phyloP scores from a whole-genome alignment of 139 green algal species.

The Asterochloris erici region DNA sequence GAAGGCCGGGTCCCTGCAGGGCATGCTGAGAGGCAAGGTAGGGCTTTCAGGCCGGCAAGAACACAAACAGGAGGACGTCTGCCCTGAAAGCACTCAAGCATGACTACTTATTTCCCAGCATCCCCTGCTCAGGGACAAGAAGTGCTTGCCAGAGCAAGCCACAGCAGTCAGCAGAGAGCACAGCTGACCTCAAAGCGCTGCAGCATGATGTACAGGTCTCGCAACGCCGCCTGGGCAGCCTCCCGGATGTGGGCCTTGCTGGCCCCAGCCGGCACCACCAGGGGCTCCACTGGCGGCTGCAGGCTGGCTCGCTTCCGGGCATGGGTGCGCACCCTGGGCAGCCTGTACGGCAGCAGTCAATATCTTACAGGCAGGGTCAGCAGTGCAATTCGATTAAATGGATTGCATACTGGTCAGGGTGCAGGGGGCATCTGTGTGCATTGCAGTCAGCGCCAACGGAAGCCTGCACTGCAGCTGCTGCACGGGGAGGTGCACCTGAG shows the following conservation, averaged over 20 bases:
- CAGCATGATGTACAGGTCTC: conserved; percentile 73
- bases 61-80: background rate
- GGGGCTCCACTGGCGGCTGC: conserved; percentile 44
- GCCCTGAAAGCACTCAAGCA: background rate
- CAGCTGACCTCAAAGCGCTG: conserved; percentile 11
- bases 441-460: no score
- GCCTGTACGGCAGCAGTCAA: no score
- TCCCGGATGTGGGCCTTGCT: conserved; percentile 48
- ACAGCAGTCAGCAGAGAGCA: background rate
- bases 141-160: background rate
- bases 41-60: background rate
- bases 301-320: background rate
- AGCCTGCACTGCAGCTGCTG: no score
- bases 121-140: no score
- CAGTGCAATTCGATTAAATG: no score
- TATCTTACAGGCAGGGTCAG: no score
- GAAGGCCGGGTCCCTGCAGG: background rate
- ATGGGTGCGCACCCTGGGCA: no score
- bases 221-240: conserved; percentile 38
- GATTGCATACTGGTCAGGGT: no score
- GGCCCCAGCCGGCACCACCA: conserved; percentile 35
- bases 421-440: no score
- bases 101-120: no score
- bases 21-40: background rate
- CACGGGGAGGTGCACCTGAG: no score